Base-by-base conservation (phyloP, 805 yeast species). In the Ogataea siamensis region DNA sequence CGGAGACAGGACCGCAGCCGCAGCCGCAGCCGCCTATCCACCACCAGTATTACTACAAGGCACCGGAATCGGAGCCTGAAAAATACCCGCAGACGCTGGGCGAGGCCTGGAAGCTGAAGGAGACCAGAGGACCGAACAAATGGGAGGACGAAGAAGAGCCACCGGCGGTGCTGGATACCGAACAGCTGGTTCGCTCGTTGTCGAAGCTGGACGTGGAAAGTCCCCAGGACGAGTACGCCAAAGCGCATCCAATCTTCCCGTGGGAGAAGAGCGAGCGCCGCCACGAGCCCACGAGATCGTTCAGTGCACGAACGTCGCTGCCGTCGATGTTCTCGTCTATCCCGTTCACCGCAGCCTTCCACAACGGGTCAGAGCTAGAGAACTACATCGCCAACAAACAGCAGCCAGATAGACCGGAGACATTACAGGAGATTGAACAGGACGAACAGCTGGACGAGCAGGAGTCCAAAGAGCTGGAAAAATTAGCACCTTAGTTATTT, bases 241-340 rank as follows among this genome's bases (percentile, higher is more conserved):
- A 33, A 5, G 32, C 50, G 2, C 56, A 62, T 47, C 64, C 64
- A 2, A 57, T 62, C 16, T 63, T 63, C 54, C 68, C 68, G 19
- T 63, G 67, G 66, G 68, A 63, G 39, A 39, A 17, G n/a, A 12
- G 20, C 5, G n/a, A 22, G 3, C 7, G 20, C 12, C 24, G 33
- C 20, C n/a, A 28, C 7, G 33, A 28, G 9, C 36, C 49, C 8
- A 39, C 58, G 9, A 37, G 61, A 29, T 40, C 54, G 3, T 56
- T 56, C 28, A 23, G 30, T 11, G 43, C 47, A 32, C 30, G 42
- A 13, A 23, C 41, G 4, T 17, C 29, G 12, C 21, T 28, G n/a
- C 37, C 36, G 21, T n/a, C 39, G 10, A 24, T 12, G 5, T 27
- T 30, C 22, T 27, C 14, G 5, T 17, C 29, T 2, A 37, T 32